These are phyloP conservation scores for Leucoagaricus sp. DNA, from an alignment of 1,284 basidiomycete genomes.

Conservation along the genomic window DNA sequence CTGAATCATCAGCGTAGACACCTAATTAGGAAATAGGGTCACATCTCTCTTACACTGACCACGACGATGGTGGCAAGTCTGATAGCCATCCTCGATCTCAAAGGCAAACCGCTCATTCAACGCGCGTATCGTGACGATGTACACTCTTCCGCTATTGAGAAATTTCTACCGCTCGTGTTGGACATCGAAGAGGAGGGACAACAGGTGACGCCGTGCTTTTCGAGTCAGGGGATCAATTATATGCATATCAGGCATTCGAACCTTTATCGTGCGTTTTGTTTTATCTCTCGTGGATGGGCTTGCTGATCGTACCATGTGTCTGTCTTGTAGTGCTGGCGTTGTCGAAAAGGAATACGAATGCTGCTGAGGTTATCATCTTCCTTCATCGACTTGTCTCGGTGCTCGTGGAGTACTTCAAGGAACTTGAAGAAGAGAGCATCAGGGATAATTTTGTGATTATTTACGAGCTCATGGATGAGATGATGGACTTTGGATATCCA, in stretches of 20 bases:
- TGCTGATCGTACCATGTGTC: constrained; percentile 5
- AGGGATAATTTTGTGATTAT: constrained; percentile 99
- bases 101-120: constrained; percentile 98
- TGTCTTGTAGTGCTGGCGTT: constrained; percentile 80
- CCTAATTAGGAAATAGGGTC: constrained; percentile 9
- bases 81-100: constrained; percentile 96
- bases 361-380: constrained; percentile 96
- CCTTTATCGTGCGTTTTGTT: constrained; percentile 78
- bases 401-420: constrained; percentile 98
- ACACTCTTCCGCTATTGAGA: constrained; percentile 84
- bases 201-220: constrained; percentile 94
- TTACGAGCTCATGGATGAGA: constrained; percentile 97
- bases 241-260: constrained; percentile 99
- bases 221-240: constrained; percentile 93
- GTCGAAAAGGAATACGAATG: constrained; percentile 96
- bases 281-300: background rate
- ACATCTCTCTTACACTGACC: background rate
- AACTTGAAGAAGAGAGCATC: constrained; percentile 98
- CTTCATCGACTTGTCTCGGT: constrained; percentile 90
- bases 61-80: constrained; percentile 48
- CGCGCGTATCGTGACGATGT: constrained; percentile 98
- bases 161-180: constrained; percentile 92
- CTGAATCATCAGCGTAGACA: background rate
- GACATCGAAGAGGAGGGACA: constrained; percentile 98
- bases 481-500: constrained; percentile 99